These are phyloP conservation scores for Colletotrichum viniferum DNA, from an alignment of 2,329 filamentous ascomycete genomes.

Conservation along the genomic window DNA sequence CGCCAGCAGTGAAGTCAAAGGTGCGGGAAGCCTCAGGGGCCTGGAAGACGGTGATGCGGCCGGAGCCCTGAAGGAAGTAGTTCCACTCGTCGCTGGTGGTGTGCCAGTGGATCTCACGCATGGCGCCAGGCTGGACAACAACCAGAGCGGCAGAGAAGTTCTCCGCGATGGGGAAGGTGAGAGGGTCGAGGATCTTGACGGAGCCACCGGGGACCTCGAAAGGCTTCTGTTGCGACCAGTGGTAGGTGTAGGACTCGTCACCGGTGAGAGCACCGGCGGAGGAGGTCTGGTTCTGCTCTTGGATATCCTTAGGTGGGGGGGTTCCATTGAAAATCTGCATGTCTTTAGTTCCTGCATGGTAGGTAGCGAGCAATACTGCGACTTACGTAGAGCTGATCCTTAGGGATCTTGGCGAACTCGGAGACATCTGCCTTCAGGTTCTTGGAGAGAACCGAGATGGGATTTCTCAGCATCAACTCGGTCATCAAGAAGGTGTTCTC, in stretches of 20 bases:
- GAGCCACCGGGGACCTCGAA: constrained; percentile 58
- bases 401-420: constrained; percentile 51
- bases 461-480: constrained; percentile 56
- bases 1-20: constrained; percentile 64
- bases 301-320: constrained; percentile 46
- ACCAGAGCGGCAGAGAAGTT: constrained; percentile 62
- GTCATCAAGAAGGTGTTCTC: constrained; percentile 63
- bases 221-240: constrained; percentile 55
- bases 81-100: constrained; percentile 64
- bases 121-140: constrained; percentile 63
- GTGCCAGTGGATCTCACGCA: constrained; percentile 71
- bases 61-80: constrained; percentile 62
- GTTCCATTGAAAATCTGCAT: constrained; percentile 54
- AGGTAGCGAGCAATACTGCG: accelerated
- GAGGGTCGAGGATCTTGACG: constrained; percentile 63
- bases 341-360: neutral
- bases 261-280: constrained; percentile 45
- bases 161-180: constrained; percentile 59
- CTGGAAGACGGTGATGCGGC: constrained; percentile 59
- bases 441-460: constrained; percentile 58
- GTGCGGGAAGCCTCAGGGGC: constrained; percentile 55
- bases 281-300: constrained; percentile 51
- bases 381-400: constrained; percentile 46
- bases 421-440: constrained; percentile 53
- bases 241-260: constrained; percentile 49